Evolutionary conservation across 2,329 filamentous ascomycete species (phyloP).

Genomic region (Seiridium cupressi): DNA sequence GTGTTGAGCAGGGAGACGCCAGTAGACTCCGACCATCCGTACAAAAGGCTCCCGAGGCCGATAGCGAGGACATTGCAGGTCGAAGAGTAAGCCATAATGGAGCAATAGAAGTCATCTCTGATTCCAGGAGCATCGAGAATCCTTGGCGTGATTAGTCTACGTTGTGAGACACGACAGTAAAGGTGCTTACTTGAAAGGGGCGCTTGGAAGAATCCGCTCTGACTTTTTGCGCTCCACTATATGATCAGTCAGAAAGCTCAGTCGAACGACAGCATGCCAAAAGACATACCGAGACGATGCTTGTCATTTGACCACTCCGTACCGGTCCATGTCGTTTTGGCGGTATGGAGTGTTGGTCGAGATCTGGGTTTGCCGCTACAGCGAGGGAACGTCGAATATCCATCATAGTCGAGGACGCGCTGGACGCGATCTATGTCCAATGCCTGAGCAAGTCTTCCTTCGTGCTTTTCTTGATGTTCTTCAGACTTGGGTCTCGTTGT

Average conservation of each 20-base stretch:
- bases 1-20: constrained; percentile 60
- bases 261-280: background rate
- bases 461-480: constrained; percentile 67
- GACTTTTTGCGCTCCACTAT: constrained; percentile 15
- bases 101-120: constrained; percentile 96
- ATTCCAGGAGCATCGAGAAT: constrained; percentile 85
- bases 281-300: constrained; percentile 16
- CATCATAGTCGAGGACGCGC: constrained; percentile 60
- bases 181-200: constrained; percentile 70
- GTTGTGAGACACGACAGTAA: background rate
- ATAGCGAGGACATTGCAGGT: constrained; percentile 77
- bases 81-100: constrained; percentile 79
- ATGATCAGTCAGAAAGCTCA: constrained; percentile 9
- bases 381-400: constrained; percentile 24
- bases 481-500: constrained; percentile 39
- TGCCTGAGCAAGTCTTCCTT: constrained; percentile 74
- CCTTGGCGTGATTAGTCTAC: constrained; percentile 41
- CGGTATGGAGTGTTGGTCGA: constrained; percentile 16
- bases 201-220: constrained; percentile 57
- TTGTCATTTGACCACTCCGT: constrained; percentile 34
- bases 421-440: constrained; percentile 72
- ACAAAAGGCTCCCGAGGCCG: constrained; percentile 75
- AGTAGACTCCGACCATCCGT: constrained; percentile 80
- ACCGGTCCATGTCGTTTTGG: constrained; percentile 41
- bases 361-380: constrained; percentile 26